Percentiles rank a stretch among this genome's conserved stretches.
Conservation (phyloP, 2,329 filamentous ascomycete species). For the Onygenales sp. region DNA sequence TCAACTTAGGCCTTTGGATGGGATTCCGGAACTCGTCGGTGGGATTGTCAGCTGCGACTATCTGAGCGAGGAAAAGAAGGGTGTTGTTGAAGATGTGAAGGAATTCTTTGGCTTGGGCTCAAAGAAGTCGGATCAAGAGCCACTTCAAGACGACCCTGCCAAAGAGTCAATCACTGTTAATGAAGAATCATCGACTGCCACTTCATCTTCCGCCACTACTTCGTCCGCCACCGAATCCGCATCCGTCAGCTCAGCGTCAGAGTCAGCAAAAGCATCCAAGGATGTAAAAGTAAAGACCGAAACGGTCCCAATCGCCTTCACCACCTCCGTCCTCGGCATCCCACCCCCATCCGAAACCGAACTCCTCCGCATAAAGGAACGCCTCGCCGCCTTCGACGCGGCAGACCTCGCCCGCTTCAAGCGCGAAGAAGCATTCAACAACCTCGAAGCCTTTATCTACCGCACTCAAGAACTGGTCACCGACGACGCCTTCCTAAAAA, state of each 20-base stretch:
- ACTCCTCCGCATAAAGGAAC: constrained; percentile 51
- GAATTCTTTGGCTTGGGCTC: constrained; percentile 91
- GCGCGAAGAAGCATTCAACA: constrained; percentile 82
- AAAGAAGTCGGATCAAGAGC: constrained; percentile 73
- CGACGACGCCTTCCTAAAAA: constrained; percentile 61
- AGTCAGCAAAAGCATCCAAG: constrained; percentile 28
- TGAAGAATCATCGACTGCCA: constrained; percentile 35
- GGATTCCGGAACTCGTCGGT: constrained; percentile 67
- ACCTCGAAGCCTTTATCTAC: constrained; percentile 91
- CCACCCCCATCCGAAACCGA: constrained; percentile 26
- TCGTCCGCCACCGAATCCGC: constrained; percentile 38
- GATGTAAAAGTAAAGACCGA: constrained; percentile 39
- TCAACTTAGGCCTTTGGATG: constrained; percentile 61
- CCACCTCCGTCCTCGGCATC: constrained; percentile 37
- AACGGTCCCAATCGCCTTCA: constrained; percentile 43
- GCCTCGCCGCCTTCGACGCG: constrained; percentile 72
- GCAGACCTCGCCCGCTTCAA: constrained; percentile 70
- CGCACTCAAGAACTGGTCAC: constrained; percentile 73
- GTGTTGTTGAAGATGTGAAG: constrained; percentile 88
- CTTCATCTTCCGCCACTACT: constrained; percentile 25
- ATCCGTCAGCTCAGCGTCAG: constrained; percentile 40
- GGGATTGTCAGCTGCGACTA: constrained; percentile 80
- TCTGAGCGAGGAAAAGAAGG: constrained; percentile 61
- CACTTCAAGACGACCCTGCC: constrained; percentile 50
- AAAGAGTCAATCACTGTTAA: constrained; percentile 41